These are phyloP conservation scores for Dactylellina drechsleri DNA, from an alignment of 2,329 filamentous ascomycete genomes.

Conservation along the genomic window DNA sequence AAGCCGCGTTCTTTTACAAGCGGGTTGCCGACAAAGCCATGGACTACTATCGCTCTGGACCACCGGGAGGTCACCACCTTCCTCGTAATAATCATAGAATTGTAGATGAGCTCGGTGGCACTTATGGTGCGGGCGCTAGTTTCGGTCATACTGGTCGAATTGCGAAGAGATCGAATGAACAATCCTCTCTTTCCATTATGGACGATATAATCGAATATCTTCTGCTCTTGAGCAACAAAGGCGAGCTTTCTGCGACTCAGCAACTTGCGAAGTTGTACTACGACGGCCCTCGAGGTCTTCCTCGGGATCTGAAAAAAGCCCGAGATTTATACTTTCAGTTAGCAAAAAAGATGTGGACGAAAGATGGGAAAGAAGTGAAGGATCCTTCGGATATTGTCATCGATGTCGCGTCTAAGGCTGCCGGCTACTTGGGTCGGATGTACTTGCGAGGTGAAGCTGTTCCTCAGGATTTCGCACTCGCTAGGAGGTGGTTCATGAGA, in stretches of 20 bases:
- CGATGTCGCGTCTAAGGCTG: conserved; percentile 71
- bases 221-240: conserved; percentile 88
- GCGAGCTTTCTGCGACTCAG: conserved; percentile 86
- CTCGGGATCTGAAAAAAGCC: conserved; percentile 77
- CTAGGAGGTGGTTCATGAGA: conserved; percentile 83
- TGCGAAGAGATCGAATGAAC: conserved; percentile 74
- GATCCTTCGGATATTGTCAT: conserved; percentile 79
- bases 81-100: conserved; percentile 82
- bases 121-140: conserved; percentile 95
- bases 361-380: conserved; percentile 78
- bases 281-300: conserved; percentile 80
- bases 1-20: conserved; percentile 88
- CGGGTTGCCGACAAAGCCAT: conserved; percentile 93
- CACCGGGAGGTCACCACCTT: conserved; percentile 84
- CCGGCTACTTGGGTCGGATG: conserved; percentile 88
- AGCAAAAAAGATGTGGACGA: conserved; percentile 81
- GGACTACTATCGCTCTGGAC: conserved; percentile 84
- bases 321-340: conserved; percentile 84
- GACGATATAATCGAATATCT: conserved; percentile 96
- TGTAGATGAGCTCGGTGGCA: conserved; percentile 87
- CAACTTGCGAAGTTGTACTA: conserved; percentile 88
- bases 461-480: conserved; percentile 78
- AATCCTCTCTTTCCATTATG: conserved; percentile 83
- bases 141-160: conserved; percentile 86
- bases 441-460: conserved; percentile 87